Evolutionary conservation across 345 rosid genomes (phyloP).

Genomic region (Populus tremula): DNA sequence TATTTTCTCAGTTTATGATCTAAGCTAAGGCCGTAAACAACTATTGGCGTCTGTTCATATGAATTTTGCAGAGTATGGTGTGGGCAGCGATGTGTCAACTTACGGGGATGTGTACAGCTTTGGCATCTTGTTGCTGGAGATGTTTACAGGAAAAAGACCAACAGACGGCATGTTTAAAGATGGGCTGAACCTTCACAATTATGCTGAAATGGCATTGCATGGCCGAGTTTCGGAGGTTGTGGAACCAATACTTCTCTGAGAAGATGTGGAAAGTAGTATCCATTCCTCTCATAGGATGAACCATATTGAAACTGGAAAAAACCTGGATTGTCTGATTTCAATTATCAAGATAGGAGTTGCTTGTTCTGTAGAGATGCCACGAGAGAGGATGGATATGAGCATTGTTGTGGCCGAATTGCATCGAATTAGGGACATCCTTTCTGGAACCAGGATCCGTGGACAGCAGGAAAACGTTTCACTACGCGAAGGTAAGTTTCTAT

Average conservation of each 20-base stretch:
- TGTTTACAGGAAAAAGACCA: background rate
- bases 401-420: background rate
- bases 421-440: background rate
- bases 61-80: conserved; percentile 10
- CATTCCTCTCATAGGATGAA: background rate
- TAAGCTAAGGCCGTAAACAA: no score
- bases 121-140: background rate
- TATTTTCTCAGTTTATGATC: no score
- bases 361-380: background rate
- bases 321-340: background rate
- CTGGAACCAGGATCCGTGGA: background rate
- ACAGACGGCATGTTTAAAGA: conserved; percentile 1
- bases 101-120: background rate
- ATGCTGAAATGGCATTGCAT: background rate
- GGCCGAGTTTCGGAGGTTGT: background rate
- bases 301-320: background rate
- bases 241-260: conserved; percentile 1
- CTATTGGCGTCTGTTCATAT: no score
- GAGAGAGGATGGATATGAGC: background rate
- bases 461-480: background rate
- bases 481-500: background rate
- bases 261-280: background rate
- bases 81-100: conserved; percentile 4
- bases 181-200: conserved; percentile 10
- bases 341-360: background rate